Conservation (phyloP, 176 grass and related monocot genomes). For the Rhynchospora pubera region DNA sequence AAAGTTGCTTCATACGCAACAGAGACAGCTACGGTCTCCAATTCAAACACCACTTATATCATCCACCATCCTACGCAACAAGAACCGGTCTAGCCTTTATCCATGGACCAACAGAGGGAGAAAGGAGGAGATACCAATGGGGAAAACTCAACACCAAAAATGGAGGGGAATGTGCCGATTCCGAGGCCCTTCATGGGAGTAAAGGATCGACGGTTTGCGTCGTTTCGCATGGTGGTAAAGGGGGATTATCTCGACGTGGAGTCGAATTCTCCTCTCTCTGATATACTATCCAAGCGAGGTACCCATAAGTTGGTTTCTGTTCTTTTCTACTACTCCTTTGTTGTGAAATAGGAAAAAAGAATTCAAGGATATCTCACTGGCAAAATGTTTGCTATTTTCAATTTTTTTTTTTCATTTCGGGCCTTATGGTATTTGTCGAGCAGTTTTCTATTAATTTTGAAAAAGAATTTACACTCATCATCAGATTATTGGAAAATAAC, state of each 20-base stretch:
- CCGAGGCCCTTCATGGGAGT: conserved; percentile 46
- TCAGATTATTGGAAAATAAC: neutral
- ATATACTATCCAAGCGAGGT: conserved; percentile 91
- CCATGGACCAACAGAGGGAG: conserved; percentile 7
- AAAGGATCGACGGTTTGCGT: conserved; percentile 60
- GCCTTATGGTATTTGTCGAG: neutral
- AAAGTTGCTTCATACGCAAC: conserved; percentile 23
- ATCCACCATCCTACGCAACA: neutral
- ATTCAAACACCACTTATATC: conserved; percentile 10
- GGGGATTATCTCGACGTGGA: conserved; percentile 76
- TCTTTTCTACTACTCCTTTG: neutral
- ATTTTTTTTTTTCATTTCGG: neutral
- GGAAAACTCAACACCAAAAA: neutral
- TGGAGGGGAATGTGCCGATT: neutral
- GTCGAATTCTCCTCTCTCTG: conserved; percentile 56
- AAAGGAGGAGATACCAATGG: neutral
- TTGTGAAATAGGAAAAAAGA: neutral
- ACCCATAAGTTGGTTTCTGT: neutral
- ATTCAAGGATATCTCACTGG: neutral
- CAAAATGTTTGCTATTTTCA: neutral
- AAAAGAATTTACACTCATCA: neutral
- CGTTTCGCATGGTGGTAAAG: conserved; percentile 41
- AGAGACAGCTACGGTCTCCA: neutral
- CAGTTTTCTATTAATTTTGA: neutral
- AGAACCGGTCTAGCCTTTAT: neutral